Base-by-base conservation (phyloP, 352 stramenopile genomes). In the Phytophthora constricta region DNA sequence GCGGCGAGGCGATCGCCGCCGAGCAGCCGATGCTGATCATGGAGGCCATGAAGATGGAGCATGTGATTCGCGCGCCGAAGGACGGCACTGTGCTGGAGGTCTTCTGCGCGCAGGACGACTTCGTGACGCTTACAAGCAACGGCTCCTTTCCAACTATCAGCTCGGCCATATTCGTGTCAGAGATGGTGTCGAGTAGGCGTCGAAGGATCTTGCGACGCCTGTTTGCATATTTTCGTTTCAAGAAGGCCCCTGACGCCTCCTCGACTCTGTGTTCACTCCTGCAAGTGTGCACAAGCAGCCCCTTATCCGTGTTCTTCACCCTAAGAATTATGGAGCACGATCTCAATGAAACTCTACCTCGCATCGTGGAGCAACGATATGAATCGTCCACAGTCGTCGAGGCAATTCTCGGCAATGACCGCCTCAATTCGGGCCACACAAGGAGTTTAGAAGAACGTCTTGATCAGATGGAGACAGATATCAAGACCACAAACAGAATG, bases 41-140 rank as follows among this genome's bases (percentile, higher is more conserved):
- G 82, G 96, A 99, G 74, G 96, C 96, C 25, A 99, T 99, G 96
- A 99, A 99, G 82, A 99, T 99, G 97, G 93, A 99, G 68, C 81
- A 93, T 69, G 75, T 87, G 49, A 89, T 95, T 45, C 84, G 86
- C 33, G 82, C 87, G 7, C 84, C 82, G 34, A 87, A 82, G 52
- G 77, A 91, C 61, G 87, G 82, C n/a, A n/a, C n/a, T n/a, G n/a
- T n/a, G n/a, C n/a, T n/a, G n/a, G n/a, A n/a, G n/a, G n/a, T n/a
- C n/a, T n/a, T n/a, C n/a, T n/a, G n/a, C n/a, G n/a, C n/a, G n/a
- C n/a, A n/a, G n/a, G n/a, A n/a, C n/a, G n/a, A n/a, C n/a, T n/a
- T n/a, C n/a, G n/a, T n/a, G n/a, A n/a, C 41, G 14, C 23, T 1
- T 10, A 34, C 45, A 13, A 52, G 41, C 20, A 54, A 5, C 17